phyloP scores from a whole-genome alignment of 148 eudicot species.

The Rhododendron ovatum region DNA sequence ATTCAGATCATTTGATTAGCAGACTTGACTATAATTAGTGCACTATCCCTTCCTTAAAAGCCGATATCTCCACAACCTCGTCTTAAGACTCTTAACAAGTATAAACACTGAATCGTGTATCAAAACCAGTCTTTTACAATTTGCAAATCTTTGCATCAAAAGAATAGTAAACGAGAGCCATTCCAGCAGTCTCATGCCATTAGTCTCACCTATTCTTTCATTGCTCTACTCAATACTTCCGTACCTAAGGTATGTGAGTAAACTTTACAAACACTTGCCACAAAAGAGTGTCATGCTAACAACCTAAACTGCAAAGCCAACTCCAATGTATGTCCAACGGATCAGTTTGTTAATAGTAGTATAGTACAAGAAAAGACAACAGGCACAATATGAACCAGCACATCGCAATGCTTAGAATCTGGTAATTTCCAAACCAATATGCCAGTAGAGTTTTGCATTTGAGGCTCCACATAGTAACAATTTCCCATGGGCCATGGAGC shows the following conservation, averaged over 20 bases:
- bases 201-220: background rate
- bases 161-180: background rate
- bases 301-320: background rate
- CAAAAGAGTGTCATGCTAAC: background rate
- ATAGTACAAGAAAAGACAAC: background rate
- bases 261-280: background rate
- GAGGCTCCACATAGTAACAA: background rate
- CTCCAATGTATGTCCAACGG: background rate
- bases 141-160: background rate
- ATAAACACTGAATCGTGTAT: background rate
- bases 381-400: background rate
- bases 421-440: background rate
- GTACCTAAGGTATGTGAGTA: background rate
- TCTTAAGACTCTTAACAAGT: background rate
- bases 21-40: background rate
- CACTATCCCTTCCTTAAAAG: background rate
- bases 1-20: background rate
- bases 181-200: background rate
- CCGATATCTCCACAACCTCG: background rate
- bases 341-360: background rate
- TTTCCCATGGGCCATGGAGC: background rate
- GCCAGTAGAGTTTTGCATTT: background rate
- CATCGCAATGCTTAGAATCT: background rate
- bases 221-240: background rate
- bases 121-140: background rate